These are phyloP conservation scores for Populus deltoides DNA, from an alignment of 345 rosid genomes.

Conservation along the genomic window DNA sequence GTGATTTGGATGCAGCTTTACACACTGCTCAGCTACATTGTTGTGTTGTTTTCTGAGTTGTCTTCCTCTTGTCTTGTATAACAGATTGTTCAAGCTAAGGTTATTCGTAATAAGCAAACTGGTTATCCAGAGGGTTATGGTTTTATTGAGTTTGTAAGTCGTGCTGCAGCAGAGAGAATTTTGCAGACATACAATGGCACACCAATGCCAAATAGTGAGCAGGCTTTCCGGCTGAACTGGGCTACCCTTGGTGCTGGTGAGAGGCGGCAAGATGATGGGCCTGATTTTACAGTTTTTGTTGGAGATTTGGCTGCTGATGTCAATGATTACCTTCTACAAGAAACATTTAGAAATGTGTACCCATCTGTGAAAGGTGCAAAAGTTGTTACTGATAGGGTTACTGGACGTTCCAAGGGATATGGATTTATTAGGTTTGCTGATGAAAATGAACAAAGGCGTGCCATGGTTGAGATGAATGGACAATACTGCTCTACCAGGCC, in stretches of 20 bases:
- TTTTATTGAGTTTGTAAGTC: conserved; percentile 69
- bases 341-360: conserved; percentile 63
- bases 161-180: conserved; percentile 73
- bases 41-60: background rate
- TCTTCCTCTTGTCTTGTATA: background rate
- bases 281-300: conserved; percentile 79
- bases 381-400: conserved; percentile 81
- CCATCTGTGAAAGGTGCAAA: conserved; percentile 84
- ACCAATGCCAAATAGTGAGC: conserved; percentile 72
- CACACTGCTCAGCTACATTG: too few relatives aligned
- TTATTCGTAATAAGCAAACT: conserved; percentile 79
- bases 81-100: conserved; percentile 75
- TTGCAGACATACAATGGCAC: conserved; percentile 77
- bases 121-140: conserved; percentile 80
- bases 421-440: conserved; percentile 92
- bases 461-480: conserved; percentile 97
- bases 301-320: conserved; percentile 96
- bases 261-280: conserved; percentile 79
- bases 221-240: conserved; percentile 84
- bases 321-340: conserved; percentile 67
- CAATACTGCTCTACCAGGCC: conserved; percentile 76
- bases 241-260: conserved; percentile 87
- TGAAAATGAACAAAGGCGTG: conserved; percentile 74
- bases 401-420: conserved; percentile 94
- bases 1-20: too few relatives aligned